A percentile compares a stretch with the other conserved stretches of the same genome.
Evolutionary conservation across 2,329 filamentous ascomycete genomes (phyloP).

Genomic region (Stachybotrys echinatus): DNA sequence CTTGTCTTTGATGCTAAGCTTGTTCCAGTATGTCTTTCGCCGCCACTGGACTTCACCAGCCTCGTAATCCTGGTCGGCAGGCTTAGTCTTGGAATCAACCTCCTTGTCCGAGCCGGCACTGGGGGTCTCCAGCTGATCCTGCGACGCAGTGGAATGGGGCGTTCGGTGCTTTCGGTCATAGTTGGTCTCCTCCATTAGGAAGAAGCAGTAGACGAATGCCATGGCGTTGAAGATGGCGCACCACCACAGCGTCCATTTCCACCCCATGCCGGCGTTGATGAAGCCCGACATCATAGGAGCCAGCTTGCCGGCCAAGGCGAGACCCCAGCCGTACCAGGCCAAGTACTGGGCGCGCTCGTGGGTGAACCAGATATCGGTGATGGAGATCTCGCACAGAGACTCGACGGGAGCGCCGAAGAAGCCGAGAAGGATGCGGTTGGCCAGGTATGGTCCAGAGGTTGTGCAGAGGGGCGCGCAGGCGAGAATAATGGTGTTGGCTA

Average conservation of each 20-base stretch:
- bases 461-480: slow-evolving; percentile 19
- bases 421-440: slow-evolving; percentile 20
- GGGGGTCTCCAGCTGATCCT: neutral
- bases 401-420: slow-evolving; percentile 21
- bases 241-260: slow-evolving; percentile 25
- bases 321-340: slow-evolving; percentile 19
- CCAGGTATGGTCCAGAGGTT: slow-evolving; percentile 15
- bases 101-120: neutral
- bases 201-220: slow-evolving; percentile 31
- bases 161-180: slow-evolving; percentile 26
- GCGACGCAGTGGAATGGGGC: neutral
- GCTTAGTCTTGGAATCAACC: neutral
- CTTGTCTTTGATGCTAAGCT: slow-evolving; percentile 23
- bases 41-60: slow-evolving; percentile 22
- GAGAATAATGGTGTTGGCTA: slow-evolving; percentile 18
- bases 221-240: slow-evolving; percentile 22
- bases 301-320: slow-evolving; percentile 20
- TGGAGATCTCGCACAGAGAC: slow-evolving; percentile 20
- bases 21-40: slow-evolving; percentile 30
- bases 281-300: slow-evolving; percentile 27
- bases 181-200: slow-evolving; percentile 50
- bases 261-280: slow-evolving; percentile 23
- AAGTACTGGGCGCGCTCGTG: slow-evolving; percentile 21
- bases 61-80: slow-evolving; percentile 12
- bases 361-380: slow-evolving; percentile 20